Evolutionary conservation across 2,329 filamentous ascomycete genomes (phyloP).

Genomic region (Colletotrichum gigasporum): DNA sequence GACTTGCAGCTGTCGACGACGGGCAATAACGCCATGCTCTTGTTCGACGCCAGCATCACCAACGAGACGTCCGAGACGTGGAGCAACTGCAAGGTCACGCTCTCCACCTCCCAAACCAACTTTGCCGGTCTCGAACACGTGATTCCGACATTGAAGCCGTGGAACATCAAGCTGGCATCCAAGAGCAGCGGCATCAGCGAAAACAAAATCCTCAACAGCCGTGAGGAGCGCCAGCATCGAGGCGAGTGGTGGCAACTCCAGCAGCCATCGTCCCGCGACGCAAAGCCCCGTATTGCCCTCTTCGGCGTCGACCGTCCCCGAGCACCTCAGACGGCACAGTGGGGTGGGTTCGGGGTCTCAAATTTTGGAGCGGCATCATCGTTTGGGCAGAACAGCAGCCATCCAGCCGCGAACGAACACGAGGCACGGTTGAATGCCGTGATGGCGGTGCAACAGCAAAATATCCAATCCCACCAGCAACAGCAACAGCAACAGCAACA

Average conservation of each 20-base stretch:
- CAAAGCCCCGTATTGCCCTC: constrained; percentile 35
- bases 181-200: constrained; percentile 29
- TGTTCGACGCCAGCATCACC: constrained; percentile 70
- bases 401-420: too few species aligned
- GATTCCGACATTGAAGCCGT: constrained; percentile 64
- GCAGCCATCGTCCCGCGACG: too few species aligned
- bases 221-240: constrained; percentile 47
- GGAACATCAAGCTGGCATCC: constrained; percentile 62
- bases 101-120: constrained; percentile 71
- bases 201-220: constrained; percentile 47
- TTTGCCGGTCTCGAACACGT: constrained; percentile 64
- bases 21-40: constrained; percentile 59
- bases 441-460: neutral
- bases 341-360: too few species aligned
- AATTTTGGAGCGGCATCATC: too few species aligned
- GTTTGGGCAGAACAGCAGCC: too few species aligned
- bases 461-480: neutral
- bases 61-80: constrained; percentile 73
- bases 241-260: constrained; percentile 41
- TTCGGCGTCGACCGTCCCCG: constrained; percentile 4
- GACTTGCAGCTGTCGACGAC: constrained; percentile 69
- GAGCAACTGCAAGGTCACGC: constrained; percentile 66
- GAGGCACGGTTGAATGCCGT: too few species aligned
- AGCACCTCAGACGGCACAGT: too few species aligned
- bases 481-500: neutral